Percentiles rank a stretch among this genome's conserved stretches.
phyloP scores from a whole-genome alignment of 352 stramenopile species.

The Phytophthora hibernalis region DNA sequence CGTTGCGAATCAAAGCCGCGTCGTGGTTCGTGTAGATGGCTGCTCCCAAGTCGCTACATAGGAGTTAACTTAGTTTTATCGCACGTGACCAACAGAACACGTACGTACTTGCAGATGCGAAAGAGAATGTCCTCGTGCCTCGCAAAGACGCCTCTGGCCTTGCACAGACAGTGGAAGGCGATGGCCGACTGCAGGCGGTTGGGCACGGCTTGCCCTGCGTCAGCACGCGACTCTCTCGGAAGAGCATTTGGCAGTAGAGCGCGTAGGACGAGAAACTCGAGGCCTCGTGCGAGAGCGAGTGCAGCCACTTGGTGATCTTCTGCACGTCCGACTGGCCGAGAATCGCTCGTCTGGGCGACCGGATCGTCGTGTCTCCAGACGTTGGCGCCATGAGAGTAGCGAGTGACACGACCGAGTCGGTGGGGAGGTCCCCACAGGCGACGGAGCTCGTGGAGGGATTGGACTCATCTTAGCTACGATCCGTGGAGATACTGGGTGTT shows the following conservation, averaged over 20 bases:
- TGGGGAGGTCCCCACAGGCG: conserved; percentile 41
- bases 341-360: conserved; percentile 38
- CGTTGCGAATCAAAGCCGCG: conserved; percentile 27
- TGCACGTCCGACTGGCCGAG: conserved; percentile 51
- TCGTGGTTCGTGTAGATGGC: conserved; percentile 69
- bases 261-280: conserved; percentile 67
- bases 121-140: conserved; percentile 65
- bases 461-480: conserved; percentile 26
- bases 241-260: conserved; percentile 80
- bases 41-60: conserved; percentile 50
- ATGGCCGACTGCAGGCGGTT: conserved; percentile 78
- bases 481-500: conserved; percentile 18
- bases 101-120: conserved; percentile 59
- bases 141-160: conserved; percentile 63
- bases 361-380: conserved; percentile 5
- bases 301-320: conserved; percentile 74
- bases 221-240: conserved; percentile 66
- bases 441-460: conserved; percentile 32
- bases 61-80: no score
- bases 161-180: conserved; percentile 79
- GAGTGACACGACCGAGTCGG: conserved; percentile 34
- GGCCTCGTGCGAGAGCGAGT: conserved; percentile 52
- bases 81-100: background rate
- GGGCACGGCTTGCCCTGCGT: conserved; percentile 64
- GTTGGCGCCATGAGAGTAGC: conserved; percentile 12